Percentiles rank a stretch among this genome's conserved stretches.
These are phyloP conservation scores for Athelia sp. DNA, from an alignment of 1,284 basidiomycete genomes.

Conservation along the genomic window DNA sequence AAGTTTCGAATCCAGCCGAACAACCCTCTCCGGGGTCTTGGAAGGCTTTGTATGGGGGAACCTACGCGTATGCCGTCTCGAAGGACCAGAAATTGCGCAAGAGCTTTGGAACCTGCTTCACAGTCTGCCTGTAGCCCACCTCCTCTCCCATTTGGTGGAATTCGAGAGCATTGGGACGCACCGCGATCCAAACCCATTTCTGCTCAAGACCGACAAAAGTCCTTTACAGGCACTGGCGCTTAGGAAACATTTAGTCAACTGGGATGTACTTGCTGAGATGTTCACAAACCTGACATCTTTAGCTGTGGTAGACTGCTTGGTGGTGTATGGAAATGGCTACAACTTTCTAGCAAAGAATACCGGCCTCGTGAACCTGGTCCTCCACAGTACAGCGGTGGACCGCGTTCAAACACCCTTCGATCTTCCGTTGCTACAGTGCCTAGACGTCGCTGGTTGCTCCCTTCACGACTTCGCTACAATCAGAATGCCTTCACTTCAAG, in stretches of 20 bases:
- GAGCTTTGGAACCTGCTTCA: slow-evolving; percentile 18
- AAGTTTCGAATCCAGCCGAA: slow-evolving; percentile 18
- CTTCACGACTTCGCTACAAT: slow-evolving; percentile 1
- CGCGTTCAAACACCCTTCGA: neutral
- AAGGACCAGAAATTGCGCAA: slow-evolving; percentile 11
- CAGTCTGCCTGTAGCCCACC: slow-evolving; percentile 18
- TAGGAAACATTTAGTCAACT: neutral
- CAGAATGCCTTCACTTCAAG: neutral
- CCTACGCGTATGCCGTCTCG: slow-evolving; percentile 33
- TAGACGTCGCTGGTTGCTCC: slow-evolving; percentile 13
- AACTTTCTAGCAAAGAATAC: neutral
- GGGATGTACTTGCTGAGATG: neutral
- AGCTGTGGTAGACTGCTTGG: neutral
- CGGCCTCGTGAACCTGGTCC: neutral
- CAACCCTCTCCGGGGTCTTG: slow-evolving; percentile 18
- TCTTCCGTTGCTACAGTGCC: slow-evolving; percentile 14
- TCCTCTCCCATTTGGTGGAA: slow-evolving; percentile 28
- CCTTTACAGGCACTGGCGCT: neutral
- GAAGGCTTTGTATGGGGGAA: slow-evolving; percentile 38
- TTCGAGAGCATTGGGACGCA: slow-evolving; percentile 21
- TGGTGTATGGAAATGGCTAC: neutral
- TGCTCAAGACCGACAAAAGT: neutral
- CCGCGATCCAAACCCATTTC: neutral
- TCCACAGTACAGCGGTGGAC: neutral
- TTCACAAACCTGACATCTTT: neutral